Evolutionary conservation across 495 filamentous ascomycete genomes (phyloP), one percentile per base, ranked within the genome.

Genomic region (Collariella sp.): DNA sequence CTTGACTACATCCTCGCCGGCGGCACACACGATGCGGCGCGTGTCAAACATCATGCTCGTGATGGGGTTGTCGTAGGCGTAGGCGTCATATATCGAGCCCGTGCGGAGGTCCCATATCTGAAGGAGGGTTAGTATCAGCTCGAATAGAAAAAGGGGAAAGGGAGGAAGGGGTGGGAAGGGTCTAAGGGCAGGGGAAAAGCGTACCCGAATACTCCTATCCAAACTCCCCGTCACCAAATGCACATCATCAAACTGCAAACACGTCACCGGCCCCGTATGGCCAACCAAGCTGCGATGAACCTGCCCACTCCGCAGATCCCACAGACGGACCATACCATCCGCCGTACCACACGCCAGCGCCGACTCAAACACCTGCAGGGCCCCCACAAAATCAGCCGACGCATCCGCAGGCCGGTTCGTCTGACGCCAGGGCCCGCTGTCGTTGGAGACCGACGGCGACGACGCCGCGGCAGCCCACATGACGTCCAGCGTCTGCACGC

Each of bases 21-120:
- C 89, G 3, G 93, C 91, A 41, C 88, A 82, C 7, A 91, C 90
- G 56, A 99, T 99, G 39, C 93, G 83, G 24, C 91, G 83, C 12
- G 78, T 75, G 68, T 99, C 93, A 63, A 99, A 99, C 84, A 93
- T 93, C 93, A 97, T 97, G 75, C 86, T 90, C 22, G 89, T 95
- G 57, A 99, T 80, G 0, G 91, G 85, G 63, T 89, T 78, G 64
- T 96, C 89, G 67, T 96, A 99, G 40, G 93, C 93, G 64, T 87
- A 99, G 29, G 91, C 94, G 65, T 99, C 93, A 65, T 85, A 88
- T 60, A 99, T 96, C 13, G 89, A 91, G 36, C 93, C 93, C 13
- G 87, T 99, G 38, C 93, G 87, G 40, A 99, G 84, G 73, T 99
- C 93, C 93, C 93, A 99, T 65, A 99, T 96, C 93, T 98, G 51